Conservation (phyloP, 129 eudicot species). For the Chrysanthemum lavandulifolium region DNA sequence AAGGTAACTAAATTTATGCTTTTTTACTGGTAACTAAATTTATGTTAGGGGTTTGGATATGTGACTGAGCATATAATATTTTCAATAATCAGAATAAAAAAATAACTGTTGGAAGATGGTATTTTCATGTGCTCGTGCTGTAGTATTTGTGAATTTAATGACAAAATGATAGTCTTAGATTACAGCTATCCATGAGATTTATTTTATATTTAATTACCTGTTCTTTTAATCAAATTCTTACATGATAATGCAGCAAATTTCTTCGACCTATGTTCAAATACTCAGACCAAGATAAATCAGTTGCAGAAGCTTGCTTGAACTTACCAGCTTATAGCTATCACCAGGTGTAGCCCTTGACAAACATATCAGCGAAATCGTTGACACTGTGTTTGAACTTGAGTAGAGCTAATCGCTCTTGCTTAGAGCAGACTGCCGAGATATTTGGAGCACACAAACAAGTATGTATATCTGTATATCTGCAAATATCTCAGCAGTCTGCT, state of each 20-base stretch:
- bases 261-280: constrained; percentile 32
- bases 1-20: too few relatives aligned
- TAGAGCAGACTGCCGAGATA: not conserved
- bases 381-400: too few relatives aligned
- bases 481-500: not conserved
- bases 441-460: too few relatives aligned
- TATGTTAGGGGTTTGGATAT: too few relatives aligned
- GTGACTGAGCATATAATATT: too few relatives aligned
- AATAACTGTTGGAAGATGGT: not conserved
- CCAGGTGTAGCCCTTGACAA: constrained; percentile 2
- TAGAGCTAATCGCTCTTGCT: not conserved
- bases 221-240: too few relatives aligned
- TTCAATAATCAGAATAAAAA: not conserved
- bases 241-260: constrained; percentile 34
- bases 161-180: not conserved
- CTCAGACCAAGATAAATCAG: constrained; percentile 45
- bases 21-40: too few relatives aligned
- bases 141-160: too few relatives aligned
- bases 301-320: constrained; percentile 48
- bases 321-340: constrained; percentile 37
- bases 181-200: not conserved
- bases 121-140: too few relatives aligned
- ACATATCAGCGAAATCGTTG: too few relatives aligned
- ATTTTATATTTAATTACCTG: not conserved
- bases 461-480: not conserved